Evolutionary conservation across 78 protist genomes (phyloP).

Genomic region (Tieghemostelium lacteum): DNA sequence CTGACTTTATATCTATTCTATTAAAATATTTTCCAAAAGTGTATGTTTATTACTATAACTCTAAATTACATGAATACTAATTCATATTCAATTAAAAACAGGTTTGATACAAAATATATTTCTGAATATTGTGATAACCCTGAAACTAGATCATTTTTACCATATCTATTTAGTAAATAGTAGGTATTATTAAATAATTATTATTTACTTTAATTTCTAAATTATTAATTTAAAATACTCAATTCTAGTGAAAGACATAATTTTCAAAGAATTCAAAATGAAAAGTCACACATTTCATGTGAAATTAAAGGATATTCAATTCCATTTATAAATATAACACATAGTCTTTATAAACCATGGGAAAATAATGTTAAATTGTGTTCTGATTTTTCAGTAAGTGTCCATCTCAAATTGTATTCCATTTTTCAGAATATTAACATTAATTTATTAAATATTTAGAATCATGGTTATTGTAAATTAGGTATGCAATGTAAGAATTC

Average conservation of each 20-base stretch:
- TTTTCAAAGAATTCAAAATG: background rate
- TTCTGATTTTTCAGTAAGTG: conserved; percentile 38
- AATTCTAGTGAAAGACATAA: conserved; percentile 3
- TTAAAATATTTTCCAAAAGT: conserved; percentile 33
- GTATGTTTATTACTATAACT: background rate
- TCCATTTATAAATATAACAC: background rate
- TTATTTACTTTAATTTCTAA: background rate
- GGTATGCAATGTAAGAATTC: conserved; percentile 18
- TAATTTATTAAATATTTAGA: conserved; percentile 6
- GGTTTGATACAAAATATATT: conserved; percentile 68
- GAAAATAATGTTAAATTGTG: conserved; percentile 3
- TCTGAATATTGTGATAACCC: conserved; percentile 27
- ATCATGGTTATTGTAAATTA: conserved; percentile 65
- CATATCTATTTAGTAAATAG: conserved; percentile 68
- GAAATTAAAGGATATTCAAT: background rate
- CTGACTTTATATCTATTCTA: conserved; percentile 35
- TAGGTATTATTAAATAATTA: background rate
- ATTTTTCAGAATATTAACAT: too few relatives aligned
- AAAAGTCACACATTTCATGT: background rate
- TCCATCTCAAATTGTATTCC: too few relatives aligned
- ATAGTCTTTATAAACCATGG: background rate
- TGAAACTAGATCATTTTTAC: conserved; percentile 44
- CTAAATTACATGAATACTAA: background rate
- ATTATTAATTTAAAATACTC: background rate
- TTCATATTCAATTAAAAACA: background rate